A percentile compares a stretch with the other conserved stretches of the same genome.
Evolutionary conservation across 768 basidiomycete genomes (phyloP).

Genomic region (Hypsizygus marmoreus): DNA sequence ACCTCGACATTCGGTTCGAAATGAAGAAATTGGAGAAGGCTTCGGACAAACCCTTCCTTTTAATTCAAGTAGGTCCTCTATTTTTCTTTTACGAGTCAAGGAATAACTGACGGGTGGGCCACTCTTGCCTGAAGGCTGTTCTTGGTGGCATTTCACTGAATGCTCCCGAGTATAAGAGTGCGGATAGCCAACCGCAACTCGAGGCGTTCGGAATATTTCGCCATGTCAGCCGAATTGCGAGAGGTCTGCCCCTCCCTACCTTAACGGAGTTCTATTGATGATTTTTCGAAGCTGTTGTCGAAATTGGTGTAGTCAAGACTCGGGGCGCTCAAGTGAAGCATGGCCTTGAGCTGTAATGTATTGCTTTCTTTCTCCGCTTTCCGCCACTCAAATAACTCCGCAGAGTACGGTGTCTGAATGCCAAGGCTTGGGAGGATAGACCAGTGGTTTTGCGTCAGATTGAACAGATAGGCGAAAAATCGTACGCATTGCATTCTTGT

Average conservation of each 20-base stretch:
- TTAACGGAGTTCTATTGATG: conserved; percentile 3
- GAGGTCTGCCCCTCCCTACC: conserved; percentile 47
- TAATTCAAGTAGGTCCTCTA: conserved; percentile 63
- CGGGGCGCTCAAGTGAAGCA: conserved; percentile 70
- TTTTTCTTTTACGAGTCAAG: background rate
- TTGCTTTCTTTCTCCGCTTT: background rate
- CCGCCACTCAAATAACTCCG: background rate
- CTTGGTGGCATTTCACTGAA: conserved; percentile 72
- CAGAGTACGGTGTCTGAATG: conserved; percentile 75
- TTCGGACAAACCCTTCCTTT: conserved; percentile 76
- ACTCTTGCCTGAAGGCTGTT: too few species aligned
- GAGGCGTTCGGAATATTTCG: conserved; percentile 74
- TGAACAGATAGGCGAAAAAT: conserved; percentile 90
- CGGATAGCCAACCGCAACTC: conserved; percentile 70
- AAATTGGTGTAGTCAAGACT: conserved; percentile 68
- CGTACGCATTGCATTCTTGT: conserved; percentile 47
- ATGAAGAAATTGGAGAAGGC: conserved; percentile 70
- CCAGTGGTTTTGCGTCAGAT: conserved; percentile 85
- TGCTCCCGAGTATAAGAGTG: conserved; percentile 64
- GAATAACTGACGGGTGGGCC: too few species aligned
- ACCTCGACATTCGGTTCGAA: conserved; percentile 80
- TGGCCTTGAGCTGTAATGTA: conserved; percentile 71
- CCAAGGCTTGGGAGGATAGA: conserved; percentile 91
- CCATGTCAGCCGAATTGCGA: conserved; percentile 73
- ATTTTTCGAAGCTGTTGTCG: conserved; percentile 61